A percentile compares a stretch with the other conserved stretches of the same genome.
Evolutionary conservation across 1,284 basidiomycete species (phyloP).

Genomic region (Crepidotus sp.): DNA sequence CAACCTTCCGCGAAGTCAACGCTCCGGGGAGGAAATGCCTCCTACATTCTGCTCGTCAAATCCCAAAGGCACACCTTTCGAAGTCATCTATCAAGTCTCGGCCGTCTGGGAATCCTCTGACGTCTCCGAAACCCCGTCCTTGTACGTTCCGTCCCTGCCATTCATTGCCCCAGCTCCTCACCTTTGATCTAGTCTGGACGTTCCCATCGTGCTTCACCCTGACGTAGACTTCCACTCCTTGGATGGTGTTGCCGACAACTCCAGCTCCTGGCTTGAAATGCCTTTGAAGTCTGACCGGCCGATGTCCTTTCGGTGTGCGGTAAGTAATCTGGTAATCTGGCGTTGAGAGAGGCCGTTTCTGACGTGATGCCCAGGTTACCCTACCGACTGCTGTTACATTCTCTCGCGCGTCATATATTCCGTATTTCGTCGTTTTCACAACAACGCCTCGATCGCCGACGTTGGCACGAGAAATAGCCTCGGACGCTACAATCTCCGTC

Average conservation of each 20-base stretch:
- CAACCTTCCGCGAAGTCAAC: slow-evolving; percentile 41
- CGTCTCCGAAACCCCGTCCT: slow-evolving; percentile 32
- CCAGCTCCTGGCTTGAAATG: slow-evolving; percentile 57
- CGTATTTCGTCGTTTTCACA: slow-evolving; percentile 65
- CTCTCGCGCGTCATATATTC: slow-evolving; percentile 47
- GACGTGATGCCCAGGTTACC: slow-evolving; percentile 38
- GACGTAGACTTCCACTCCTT: slow-evolving; percentile 52
- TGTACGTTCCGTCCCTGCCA: slow-evolving; percentile 33
- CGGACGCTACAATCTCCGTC: slow-evolving; percentile 60
- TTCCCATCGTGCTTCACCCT: slow-evolving; percentile 51
- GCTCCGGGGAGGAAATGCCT: slow-evolving; percentile 51
- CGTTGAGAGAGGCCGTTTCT: not conserved
- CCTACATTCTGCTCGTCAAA: slow-evolving; percentile 39
- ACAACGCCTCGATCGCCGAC: slow-evolving; percentile 47
- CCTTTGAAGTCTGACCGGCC: slow-evolving; percentile 52
- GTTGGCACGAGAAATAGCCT: slow-evolving; percentile 53
- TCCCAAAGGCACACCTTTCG: slow-evolving; percentile 23
- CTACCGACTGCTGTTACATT: slow-evolving; percentile 55
- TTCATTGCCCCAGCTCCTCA: slow-evolving; percentile 6
- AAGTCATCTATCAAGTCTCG: slow-evolving; percentile 47
- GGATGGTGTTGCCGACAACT: slow-evolving; percentile 36
- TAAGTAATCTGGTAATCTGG: slow-evolving; percentile 25
- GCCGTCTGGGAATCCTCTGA: slow-evolving; percentile 53
- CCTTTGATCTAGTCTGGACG: slow-evolving; percentile 40
- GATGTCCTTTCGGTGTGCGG: slow-evolving; percentile 56